Percentiles rank a stretch among this genome's conserved stretches.
Evolutionary conservation across 2,329 filamentous ascomycete genomes (phyloP).

Genomic region (Talaromyces sp.): DNA sequence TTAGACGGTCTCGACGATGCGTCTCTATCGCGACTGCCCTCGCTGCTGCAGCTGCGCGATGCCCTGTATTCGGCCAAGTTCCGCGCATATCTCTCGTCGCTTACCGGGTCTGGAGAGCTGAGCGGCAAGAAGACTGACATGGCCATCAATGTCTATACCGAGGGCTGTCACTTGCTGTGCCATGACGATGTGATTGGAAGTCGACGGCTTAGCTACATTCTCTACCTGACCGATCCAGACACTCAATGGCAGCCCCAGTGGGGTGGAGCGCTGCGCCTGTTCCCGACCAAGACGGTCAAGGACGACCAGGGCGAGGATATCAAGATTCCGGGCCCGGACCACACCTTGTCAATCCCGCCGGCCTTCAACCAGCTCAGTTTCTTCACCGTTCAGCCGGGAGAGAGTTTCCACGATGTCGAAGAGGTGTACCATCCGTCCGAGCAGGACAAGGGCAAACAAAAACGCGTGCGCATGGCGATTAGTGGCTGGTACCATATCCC

Average conservation of each 20-base stretch:
- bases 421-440: slow-evolving; percentile 77
- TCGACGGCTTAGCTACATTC: slow-evolving; percentile 89
- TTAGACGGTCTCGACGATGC: slow-evolving; percentile 87
- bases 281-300: slow-evolving; percentile 63
- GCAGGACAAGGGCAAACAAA: slow-evolving; percentile 56
- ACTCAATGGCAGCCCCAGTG: slow-evolving; percentile 83
- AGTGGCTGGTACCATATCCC: slow-evolving; percentile 99
- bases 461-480: slow-evolving; percentile 83
- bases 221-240: slow-evolving; percentile 92
- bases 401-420: slow-evolving; percentile 98
- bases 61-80: slow-evolving; percentile 88
- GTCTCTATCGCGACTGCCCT: slow-evolving; percentile 79
- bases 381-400: slow-evolving; percentile 96
- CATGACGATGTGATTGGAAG: slow-evolving; percentile 99
- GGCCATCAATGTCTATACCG: slow-evolving; percentile 98
- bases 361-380: slow-evolving; percentile 98
- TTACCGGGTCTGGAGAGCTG: slow-evolving; percentile 80
- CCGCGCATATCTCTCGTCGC: slow-evolving; percentile 77
- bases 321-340: slow-evolving; percentile 73
- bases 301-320: slow-evolving; percentile 68
- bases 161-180: slow-evolving; percentile 89
- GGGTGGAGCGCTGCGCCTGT: slow-evolving; percentile 87
- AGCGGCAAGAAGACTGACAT: slow-evolving; percentile 96
- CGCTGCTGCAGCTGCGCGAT: slow-evolving; percentile 85
- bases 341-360: slow-evolving; percentile 77